phyloP scores from a whole-genome alignment of 179 eudicot genomes.

The Monotropa hypopitys region DNA sequence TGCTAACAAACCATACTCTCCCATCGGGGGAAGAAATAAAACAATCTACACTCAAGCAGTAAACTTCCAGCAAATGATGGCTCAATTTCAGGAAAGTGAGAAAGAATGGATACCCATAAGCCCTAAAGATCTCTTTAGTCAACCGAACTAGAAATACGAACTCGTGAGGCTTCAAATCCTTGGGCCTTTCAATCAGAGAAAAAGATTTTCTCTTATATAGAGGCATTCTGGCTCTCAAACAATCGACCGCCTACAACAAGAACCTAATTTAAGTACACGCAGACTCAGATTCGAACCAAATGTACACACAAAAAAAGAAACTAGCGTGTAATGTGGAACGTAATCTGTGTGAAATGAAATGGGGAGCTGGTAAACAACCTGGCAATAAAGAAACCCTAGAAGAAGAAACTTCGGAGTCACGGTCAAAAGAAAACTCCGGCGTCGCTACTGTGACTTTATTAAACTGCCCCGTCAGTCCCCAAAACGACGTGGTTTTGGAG shows the following conservation, averaged over 20 bases:
- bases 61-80: neutral
- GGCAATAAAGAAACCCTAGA: neutral
- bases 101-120: conserved; percentile 55
- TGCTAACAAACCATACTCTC: neutral
- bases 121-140: conserved; percentile 81
- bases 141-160: conserved; percentile 67
- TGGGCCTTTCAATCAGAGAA: conserved; percentile 49
- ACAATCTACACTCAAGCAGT: neutral
- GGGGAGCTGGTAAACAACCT: neutral
- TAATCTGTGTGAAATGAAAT: neutral
- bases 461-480: too few species aligned
- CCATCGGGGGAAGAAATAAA: neutral
- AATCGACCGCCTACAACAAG: neutral
- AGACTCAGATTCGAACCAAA: neutral
- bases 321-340: neutral
- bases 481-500: too few species aligned
- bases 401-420: neutral
- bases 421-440: neutral
- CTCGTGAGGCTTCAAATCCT: conserved; percentile 61
- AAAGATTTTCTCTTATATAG: conserved; percentile 66
- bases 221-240: conserved; percentile 38
- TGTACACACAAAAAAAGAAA: neutral
- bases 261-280: neutral
- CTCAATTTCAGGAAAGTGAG: neutral
- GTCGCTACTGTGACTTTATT: too few species aligned